These are phyloP conservation scores for Begonia peltatifolia DNA, from an alignment of 306 rosid genomes.

Conservation along the genomic window DNA sequence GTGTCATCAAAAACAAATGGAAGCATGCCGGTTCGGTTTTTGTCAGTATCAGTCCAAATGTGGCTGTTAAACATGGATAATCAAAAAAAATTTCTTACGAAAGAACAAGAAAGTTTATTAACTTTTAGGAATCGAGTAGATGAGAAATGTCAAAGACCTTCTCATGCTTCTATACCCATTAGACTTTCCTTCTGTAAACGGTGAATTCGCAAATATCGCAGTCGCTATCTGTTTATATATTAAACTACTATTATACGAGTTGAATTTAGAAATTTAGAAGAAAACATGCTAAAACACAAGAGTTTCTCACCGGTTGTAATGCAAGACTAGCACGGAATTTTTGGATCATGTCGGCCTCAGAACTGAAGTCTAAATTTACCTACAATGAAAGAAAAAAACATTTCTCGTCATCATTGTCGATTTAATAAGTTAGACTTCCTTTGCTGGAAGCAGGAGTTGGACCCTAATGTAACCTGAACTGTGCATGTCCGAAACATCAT, in stretches of 20 bases:
- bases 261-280: background rate
- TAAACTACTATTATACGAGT: too few relatives aligned
- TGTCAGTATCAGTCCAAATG: constrained; percentile 91
- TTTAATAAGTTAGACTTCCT: background rate
- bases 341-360: constrained; percentile 90
- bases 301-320: constrained; percentile 81
- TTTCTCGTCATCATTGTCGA: constrained; percentile 1
- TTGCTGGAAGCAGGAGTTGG: background rate
- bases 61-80: constrained; percentile 39
- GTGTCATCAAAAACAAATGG: constrained; percentile 92
- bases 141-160: constrained; percentile 35
- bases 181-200: constrained; percentile 89
- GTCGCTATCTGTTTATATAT: constrained; percentile 73
- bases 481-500: constrained; percentile 99
- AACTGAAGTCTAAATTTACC: constrained; percentile 94
- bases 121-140: constrained; percentile 10
- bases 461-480: constrained; percentile 55
- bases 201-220: constrained; percentile 95
- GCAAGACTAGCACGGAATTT: constrained; percentile 93
- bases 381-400: constrained; percentile 12
- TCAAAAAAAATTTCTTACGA: constrained; percentile 9
- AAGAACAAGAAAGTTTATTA: constrained; percentile 6
- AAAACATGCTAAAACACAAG: constrained; percentile 2
- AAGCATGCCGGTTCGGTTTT: constrained; percentile 84
- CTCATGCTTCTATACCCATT: constrained; percentile 93